Conservation (phyloP, 306 rosid genomes). For the Gastrolobium bilobum region DNA sequence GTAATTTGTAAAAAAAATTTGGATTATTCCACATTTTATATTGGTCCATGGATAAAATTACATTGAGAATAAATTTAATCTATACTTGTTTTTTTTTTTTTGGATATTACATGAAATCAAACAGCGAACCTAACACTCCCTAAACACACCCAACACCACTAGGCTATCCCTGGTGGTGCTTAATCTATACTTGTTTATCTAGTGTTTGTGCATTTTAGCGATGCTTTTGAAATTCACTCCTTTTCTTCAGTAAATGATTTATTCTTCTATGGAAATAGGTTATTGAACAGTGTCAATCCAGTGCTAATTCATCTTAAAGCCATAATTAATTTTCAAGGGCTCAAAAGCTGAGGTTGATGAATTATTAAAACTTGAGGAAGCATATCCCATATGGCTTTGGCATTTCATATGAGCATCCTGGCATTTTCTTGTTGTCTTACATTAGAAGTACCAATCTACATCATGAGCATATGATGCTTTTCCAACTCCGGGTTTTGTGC, state of each 20-base stretch:
- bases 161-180: no score
- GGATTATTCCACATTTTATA: no score
- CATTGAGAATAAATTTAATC: background rate
- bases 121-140: no score
- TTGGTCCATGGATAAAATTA: slow-evolving; percentile 23
- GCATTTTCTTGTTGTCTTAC: slow-evolving; percentile 59
- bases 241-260: slow-evolving; percentile 38
- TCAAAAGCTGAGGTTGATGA: slow-evolving; percentile 59
- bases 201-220: slow-evolving; percentile 16
- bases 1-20: no score
- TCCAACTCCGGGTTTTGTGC: no score
- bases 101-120: no score
- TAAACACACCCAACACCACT: no score
- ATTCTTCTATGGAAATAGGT: slow-evolving; percentile 46
- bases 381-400: slow-evolving; percentile 58
- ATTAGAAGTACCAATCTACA: background rate
- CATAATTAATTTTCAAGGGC: slow-evolving; percentile 56
- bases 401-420: slow-evolving; percentile 62
- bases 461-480: no score
- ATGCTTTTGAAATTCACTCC: slow-evolving; percentile 30
- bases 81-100: slow-evolving; percentile 31
- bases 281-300: slow-evolving; percentile 54
- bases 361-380: slow-evolving; percentile 50
- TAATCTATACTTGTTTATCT: slow-evolving; percentile 18
- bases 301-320: slow-evolving; percentile 56